These are phyloP conservation scores for Ramichloridium luteum DNA, from an alignment of 2,329 filamentous ascomycete genomes.

Conservation along the genomic window DNA sequence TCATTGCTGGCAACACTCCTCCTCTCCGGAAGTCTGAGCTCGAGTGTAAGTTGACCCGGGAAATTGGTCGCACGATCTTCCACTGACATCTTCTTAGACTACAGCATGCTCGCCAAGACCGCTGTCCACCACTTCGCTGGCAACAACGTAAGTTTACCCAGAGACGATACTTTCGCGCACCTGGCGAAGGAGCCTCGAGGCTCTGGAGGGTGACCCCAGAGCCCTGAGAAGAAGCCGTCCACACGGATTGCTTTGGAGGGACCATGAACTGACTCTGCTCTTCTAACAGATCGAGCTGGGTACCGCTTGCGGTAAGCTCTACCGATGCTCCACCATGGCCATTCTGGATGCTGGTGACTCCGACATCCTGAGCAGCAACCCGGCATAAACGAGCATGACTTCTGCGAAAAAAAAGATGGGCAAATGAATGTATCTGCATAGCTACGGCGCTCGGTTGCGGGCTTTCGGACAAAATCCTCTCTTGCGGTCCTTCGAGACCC, in stretches of 20 bases:
- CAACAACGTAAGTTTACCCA: conserved; percentile 77
- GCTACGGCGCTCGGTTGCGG: no score
- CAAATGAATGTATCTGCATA: no score
- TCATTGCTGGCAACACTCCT: conserved; percentile 90
- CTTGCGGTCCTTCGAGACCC: no score
- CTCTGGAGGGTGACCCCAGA: conserved; percentile 29
- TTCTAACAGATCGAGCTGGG: conserved; percentile 80
- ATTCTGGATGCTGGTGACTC: conserved; percentile 93
- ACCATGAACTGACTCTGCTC: conserved; percentile 38
- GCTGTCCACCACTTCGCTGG: conserved; percentile 95
- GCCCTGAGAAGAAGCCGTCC: conserved; percentile 79
- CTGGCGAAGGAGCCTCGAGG: conserved; percentile 26
- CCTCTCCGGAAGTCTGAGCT: conserved; percentile 90
- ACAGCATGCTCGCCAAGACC: conserved; percentile 85
- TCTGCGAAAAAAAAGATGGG: no score
- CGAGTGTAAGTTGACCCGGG: conserved; percentile 49
- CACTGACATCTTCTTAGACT: conserved; percentile 36
- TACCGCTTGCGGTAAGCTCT: conserved; percentile 97
- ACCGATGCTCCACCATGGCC: conserved; percentile 94
- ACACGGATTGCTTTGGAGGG: conserved; percentile 66
- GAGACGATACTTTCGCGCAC: conserved; percentile 11
- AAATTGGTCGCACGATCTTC: conserved; percentile 10
- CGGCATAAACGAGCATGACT: conserved; percentile 31
- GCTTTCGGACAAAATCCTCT: no score
- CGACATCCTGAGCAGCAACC: conserved; percentile 78